phyloP scores from a whole-genome alignment of 306 rosid genomes.

The Cucurbita maxima region DNA sequence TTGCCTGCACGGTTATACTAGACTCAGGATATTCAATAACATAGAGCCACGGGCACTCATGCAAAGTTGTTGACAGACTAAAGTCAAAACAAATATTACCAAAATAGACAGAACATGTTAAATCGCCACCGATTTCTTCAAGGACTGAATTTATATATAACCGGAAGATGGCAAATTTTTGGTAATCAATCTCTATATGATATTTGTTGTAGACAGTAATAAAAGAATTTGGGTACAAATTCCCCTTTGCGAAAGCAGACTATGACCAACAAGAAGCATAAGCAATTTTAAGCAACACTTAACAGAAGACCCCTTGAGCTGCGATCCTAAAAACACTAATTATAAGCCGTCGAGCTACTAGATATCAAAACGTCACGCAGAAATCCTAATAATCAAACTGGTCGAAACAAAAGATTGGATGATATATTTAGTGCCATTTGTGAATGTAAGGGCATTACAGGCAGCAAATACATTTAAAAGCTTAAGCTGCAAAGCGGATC shows the following conservation, averaged over 20 bases:
- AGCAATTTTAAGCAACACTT: background rate
- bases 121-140: background rate
- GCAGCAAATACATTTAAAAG: conserved; percentile 37
- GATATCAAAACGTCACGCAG: background rate
- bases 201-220: too few relatives aligned
- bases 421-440: background rate
- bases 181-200: background rate
- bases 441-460: conserved; percentile 47
- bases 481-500: conserved; percentile 57
- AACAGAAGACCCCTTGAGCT: background rate
- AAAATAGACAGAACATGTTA: background rate
- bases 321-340: background rate
- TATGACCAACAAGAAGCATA: background rate
- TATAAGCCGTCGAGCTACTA: background rate
- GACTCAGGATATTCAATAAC: conserved; percentile 11
- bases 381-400: background rate
- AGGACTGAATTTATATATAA: background rate
- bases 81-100: background rate
- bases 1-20: conserved; percentile 24
- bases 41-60: conserved; percentile 23
- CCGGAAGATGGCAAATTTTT: background rate
- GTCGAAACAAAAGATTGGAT: background rate
- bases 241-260: background rate
- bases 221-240: background rate
- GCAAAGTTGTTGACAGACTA: background rate